phyloP scores from a whole-genome alignment of 331 rosid species.

The Rhamnella rubrinervis region DNA sequence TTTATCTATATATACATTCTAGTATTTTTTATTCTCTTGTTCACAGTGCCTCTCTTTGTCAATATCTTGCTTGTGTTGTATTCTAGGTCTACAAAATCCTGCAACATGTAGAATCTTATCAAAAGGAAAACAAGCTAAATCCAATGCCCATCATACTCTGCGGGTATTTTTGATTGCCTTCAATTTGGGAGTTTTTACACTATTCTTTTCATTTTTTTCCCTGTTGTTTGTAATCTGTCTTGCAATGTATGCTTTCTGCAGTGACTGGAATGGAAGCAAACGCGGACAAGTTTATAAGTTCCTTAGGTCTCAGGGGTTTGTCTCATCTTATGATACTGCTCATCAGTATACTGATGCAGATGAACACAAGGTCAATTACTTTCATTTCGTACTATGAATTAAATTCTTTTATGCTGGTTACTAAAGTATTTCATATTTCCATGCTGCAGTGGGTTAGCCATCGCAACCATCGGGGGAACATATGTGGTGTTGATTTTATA shows the following conservation, averaged over 20 bases:
- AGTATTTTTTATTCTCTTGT: background rate
- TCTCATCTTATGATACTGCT: constrained; percentile 90
- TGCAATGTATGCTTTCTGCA: constrained; percentile 23
- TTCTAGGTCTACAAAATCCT: constrained; percentile 80
- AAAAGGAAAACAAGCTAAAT: constrained; percentile 75
- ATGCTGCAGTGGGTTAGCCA: constrained; percentile 84
- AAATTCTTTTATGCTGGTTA: background rate
- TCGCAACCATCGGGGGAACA: constrained; percentile 88
- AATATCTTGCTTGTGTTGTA: background rate
- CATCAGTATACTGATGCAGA: constrained; percentile 92
- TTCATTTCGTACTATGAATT: constrained; percentile 1
- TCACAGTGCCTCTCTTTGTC: background rate
- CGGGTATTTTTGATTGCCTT: constrained; percentile 50
- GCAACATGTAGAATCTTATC: constrained; percentile 85
- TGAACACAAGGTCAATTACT: constrained; percentile 67
- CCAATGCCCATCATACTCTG: constrained; percentile 89
- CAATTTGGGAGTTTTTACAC: background rate
- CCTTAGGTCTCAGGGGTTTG: constrained; percentile 91
- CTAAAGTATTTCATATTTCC: constrained; percentile 12
- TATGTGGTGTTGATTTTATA: constrained; percentile 94
- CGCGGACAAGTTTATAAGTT: constrained; percentile 97
- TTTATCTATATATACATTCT: background rate
- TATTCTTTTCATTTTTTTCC: background rate
- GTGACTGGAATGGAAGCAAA: constrained; percentile 99
- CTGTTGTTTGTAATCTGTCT: background rate